Conservation (phyloP, 73 alveolate genomes). For the Paramecium sonneborni region DNA sequence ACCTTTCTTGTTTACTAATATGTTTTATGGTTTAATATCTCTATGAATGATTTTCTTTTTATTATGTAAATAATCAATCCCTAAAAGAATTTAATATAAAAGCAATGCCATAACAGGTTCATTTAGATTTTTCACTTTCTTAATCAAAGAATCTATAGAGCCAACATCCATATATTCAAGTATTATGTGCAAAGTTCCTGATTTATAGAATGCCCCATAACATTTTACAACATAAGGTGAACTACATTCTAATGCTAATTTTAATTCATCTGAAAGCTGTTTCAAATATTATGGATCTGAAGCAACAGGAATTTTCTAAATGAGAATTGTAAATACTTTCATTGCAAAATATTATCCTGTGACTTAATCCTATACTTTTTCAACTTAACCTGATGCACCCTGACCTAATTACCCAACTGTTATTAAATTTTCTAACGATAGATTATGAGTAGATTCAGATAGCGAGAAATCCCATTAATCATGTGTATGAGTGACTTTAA, state of each 20-base stretch:
- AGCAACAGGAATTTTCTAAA: slow-evolving; percentile 34
- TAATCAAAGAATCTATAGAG: slow-evolving; percentile 76
- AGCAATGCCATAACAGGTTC: slow-evolving; percentile 86
- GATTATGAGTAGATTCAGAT: not conserved
- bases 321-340: not conserved
- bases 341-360: slow-evolving; percentile 46
- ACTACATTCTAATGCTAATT: slow-evolving; percentile 28
- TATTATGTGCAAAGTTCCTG: slow-evolving; percentile 91
- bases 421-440: not conserved
- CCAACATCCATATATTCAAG: slow-evolving; percentile 96
- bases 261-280: slow-evolving; percentile 58
- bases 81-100: slow-evolving; percentile 86
- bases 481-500: not conserved
- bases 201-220: slow-evolving; percentile 94
- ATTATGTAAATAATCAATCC: slow-evolving; percentile 84
- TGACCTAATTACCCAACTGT: slow-evolving; percentile 16
- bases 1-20: slow-evolving; percentile 89
- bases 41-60: slow-evolving; percentile 82
- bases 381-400: slow-evolving; percentile 57
- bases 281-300: slow-evolving; percentile 47
- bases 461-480: slow-evolving; percentile 22
- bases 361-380: not conserved
- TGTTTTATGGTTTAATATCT: slow-evolving; percentile 96
- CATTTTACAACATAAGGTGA: slow-evolving; percentile 86
- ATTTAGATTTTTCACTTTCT: slow-evolving; percentile 67